Evolutionary conservation across 2,329 filamentous ascomycete species (phyloP).

Genomic region (Neodidymelliopsis sp.): DNA sequence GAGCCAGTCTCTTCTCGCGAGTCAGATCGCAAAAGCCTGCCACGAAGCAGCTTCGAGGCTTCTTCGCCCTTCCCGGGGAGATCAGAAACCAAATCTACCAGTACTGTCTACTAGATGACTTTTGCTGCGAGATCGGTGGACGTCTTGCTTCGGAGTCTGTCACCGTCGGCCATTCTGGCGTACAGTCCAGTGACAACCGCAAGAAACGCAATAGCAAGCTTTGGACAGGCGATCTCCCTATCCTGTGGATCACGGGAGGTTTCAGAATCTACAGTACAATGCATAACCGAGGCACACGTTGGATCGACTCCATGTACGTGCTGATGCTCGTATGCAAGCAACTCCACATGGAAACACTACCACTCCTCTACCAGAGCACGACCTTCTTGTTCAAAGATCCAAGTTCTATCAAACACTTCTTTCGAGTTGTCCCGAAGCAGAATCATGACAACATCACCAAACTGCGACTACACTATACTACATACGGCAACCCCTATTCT

Average conservation of each 20-base stretch:
- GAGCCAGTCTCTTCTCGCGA: slow-evolving; percentile 23
- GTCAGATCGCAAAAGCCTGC: slow-evolving; percentile 9
- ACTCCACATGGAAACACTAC: slow-evolving; percentile 34
- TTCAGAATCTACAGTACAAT: slow-evolving; percentile 27
- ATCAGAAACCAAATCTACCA: slow-evolving; percentile 59
- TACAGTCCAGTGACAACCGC: no score
- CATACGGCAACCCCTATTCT: slow-evolving; percentile 33
- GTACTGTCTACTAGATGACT: slow-evolving; percentile 41
- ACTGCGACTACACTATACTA: slow-evolving; percentile 40
- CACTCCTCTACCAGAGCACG: slow-evolving; percentile 39
- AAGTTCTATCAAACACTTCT: slow-evolving; percentile 35
- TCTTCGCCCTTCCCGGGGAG: slow-evolving; percentile 56
- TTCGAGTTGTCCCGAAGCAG: slow-evolving; percentile 25
- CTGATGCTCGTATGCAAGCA: slow-evolving; percentile 42
- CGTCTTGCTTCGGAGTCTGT: no score
- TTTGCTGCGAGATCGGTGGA: slow-evolving; percentile 37
- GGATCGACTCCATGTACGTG: slow-evolving; percentile 38
- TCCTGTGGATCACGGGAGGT: no score
- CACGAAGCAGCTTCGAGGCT: slow-evolving; percentile 33
- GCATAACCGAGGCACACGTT: slow-evolving; percentile 34
- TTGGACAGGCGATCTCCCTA: no score
- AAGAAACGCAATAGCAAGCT: no score
- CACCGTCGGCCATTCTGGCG: no score
- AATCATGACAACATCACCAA: slow-evolving; percentile 34
- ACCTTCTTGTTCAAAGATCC: slow-evolving; percentile 42